Evolutionary conservation across 2,329 filamentous ascomycete genomes (phyloP).

Genomic region (Aspergillus sp.): DNA sequence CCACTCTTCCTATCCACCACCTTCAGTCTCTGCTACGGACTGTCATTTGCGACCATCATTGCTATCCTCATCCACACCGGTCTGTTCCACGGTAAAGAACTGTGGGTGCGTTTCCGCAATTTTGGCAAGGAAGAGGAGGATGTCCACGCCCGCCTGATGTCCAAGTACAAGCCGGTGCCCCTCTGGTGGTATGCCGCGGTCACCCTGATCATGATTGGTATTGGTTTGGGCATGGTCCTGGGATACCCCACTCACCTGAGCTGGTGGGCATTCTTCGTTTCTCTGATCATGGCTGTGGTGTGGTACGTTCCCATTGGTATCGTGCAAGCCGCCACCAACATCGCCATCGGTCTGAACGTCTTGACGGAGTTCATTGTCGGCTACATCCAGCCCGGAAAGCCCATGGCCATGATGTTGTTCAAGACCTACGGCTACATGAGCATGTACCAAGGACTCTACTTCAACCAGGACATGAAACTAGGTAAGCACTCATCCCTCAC

Average conservation of each 20-base stretch:
- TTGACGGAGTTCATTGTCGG: conserved; percentile 73
- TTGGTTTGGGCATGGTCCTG: conserved; percentile 50
- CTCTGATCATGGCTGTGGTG: conserved; percentile 63
- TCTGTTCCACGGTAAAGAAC: conserved; percentile 66
- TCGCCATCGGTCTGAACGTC: conserved; percentile 67
- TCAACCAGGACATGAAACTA: conserved; percentile 66
- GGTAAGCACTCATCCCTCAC: conserved; percentile 32
- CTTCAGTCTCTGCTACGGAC: conserved; percentile 68
- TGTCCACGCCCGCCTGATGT: conserved; percentile 58
- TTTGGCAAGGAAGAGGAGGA: conserved; percentile 59
- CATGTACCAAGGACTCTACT: conserved; percentile 67
- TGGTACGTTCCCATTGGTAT: conserved; percentile 65
- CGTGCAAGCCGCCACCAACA: conserved; percentile 70
- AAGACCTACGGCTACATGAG: conserved; percentile 72
- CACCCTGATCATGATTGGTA: conserved; percentile 52
- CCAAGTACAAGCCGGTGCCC: conserved; percentile 57
- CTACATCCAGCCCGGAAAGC: conserved; percentile 70
- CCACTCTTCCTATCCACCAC: conserved; percentile 65
- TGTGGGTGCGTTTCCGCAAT: conserved; percentile 64
- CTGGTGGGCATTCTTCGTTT: conserved; percentile 72
- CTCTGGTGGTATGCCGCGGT: conserved; percentile 59
- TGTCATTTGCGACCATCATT: conserved; percentile 71
- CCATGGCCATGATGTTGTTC: conserved; percentile 76
- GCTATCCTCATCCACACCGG: conserved; percentile 68
- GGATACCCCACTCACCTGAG: conserved; percentile 66